These are phyloP conservation scores for Filobasidium wieringae DNA, from an alignment of 768 basidiomycete species.

Conservation along the genomic window DNA sequence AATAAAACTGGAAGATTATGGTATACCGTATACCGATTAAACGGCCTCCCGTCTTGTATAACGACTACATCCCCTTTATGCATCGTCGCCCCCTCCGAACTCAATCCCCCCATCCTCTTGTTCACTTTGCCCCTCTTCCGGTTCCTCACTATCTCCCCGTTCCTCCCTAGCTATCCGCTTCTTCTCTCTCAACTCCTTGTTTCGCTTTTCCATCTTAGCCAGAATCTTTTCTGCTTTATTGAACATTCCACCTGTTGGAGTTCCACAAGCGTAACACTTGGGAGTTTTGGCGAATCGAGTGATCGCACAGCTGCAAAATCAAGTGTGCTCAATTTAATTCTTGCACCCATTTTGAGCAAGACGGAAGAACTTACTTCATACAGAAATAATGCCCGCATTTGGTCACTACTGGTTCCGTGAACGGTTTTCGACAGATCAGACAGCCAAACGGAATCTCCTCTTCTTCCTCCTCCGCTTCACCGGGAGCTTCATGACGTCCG, in stretches of 20 bases:
- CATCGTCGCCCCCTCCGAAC: conserved; percentile 13
- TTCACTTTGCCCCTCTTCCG: conserved; percentile 19
- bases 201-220: conserved; percentile 62
- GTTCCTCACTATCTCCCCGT: conserved; percentile 17
- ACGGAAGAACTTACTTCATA: conserved; percentile 45
- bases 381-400: conserved; percentile 96
- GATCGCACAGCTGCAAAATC: conserved; percentile 58
- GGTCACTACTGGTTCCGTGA: conserved; percentile 89
- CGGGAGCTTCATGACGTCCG: conserved; percentile 10
- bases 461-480: conserved; percentile 46
- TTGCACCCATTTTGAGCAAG: not conserved
- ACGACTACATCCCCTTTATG: too few relatives aligned
- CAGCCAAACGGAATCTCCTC: conserved; percentile 98
- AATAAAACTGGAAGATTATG: too few relatives aligned
- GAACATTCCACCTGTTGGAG: conserved; percentile 89
- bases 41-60: too few relatives aligned
- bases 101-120: conserved; percentile 25
- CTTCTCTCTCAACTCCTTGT: conserved; percentile 34
- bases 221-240: conserved; percentile 88
- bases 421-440: conserved; percentile 85
- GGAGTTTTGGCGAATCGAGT: conserved; percentile 82
- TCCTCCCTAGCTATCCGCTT: conserved; percentile 1
- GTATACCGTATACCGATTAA: too few relatives aligned
- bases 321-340: not conserved
- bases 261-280: conserved; percentile 87